A percentile compares a stretch with the other conserved stretches of the same genome.
Conservation (phyloP, 2,329 filamentous ascomycete species). For the Dichotomopilus funicola region DNA sequence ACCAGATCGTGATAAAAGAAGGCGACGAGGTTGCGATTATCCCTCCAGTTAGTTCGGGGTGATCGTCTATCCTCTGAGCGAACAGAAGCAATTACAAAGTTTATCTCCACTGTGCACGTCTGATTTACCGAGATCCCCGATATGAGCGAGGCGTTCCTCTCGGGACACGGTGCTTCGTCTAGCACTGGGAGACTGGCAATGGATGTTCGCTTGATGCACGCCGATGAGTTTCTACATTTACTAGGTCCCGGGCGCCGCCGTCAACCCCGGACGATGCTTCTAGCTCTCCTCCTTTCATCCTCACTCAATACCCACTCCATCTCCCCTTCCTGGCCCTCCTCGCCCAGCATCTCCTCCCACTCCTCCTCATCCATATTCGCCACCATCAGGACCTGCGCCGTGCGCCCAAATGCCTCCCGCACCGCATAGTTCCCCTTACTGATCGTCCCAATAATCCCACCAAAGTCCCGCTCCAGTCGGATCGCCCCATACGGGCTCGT, state of each 20-base stretch:
- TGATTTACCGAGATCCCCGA: too few relatives aligned
- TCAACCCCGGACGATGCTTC: conserved; percentile 51
- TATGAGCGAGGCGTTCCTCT: too few relatives aligned
- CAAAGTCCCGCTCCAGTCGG: conserved; percentile 76
- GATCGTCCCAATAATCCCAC: conserved; percentile 63
- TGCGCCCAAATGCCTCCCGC: conserved; percentile 68
- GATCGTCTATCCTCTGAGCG: conserved; percentile 21
- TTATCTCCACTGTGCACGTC: too few relatives aligned
- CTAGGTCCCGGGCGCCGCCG: conserved; percentile 15
- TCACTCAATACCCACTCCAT: conserved; percentile 65
- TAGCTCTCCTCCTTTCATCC: conserved; percentile 67
- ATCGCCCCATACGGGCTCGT: conserved; percentile 78
- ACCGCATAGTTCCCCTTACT: conserved; percentile 68
- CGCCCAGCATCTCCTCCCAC: conserved; percentile 66
- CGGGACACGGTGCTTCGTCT: too few relatives aligned
- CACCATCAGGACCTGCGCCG: conserved; percentile 74
- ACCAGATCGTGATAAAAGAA: conserved; percentile 52
- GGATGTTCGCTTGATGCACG: too few relatives aligned
- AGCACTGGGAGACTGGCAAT: too few relatives aligned
- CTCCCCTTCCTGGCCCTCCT: conserved; percentile 48
- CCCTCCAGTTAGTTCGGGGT: conserved; percentile 81
- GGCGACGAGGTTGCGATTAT: conserved; percentile 85
- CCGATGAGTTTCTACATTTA: background rate
- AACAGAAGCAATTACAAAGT: background rate
- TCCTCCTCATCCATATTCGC: conserved; percentile 95